Base-by-base conservation (phyloP, 371 early-diverging fungal species). In the Nosema muscidifuracis region DNA sequence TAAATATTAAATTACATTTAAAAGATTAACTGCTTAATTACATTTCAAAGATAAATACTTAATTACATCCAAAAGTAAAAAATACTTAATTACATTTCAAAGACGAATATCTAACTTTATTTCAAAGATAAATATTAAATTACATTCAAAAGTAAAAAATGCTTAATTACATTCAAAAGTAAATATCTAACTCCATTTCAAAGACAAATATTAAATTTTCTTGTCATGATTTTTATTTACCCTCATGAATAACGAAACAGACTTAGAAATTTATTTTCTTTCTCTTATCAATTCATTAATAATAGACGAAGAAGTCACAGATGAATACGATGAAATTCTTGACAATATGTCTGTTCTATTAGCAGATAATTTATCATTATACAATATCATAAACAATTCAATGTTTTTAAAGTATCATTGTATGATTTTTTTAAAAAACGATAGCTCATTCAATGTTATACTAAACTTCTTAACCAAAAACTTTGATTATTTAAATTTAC, bases 321-420 rank as follows among this genome's bases (percentile, higher is more conserved):
- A 60, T 3, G 51, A 61, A 13, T 50, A 44, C 30, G 22, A 30
- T 13, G 50, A 69, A 30, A 43, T 33, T n/a, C 47, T 69, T 7
- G 34, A 50, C 24, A 51, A 43, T 10, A 61, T 69, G 1, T 33
- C 36, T 33, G 24, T 38, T 13, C 16, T 69, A 34, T 36, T 51
- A 24, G 2, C 15, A 20, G 70, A 69, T 12, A 61, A 69, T 33
- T 22, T 31, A 33, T 0, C 1, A n/a, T 40, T 69, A 3, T 36
- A 61, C 31, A 36, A 50, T 20, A 10, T 47, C 30, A 34, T 69
- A 13, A 51, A 47, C 1, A 51, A 61, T 2, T 69, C 61, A 50
- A 31, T 22, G 33, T 69, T 69, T 51, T 18, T 69, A 12, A 36
- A 44, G 15, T 31, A 24, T 12, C 7, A 44, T 16, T 61, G 42